These are phyloP conservation scores for Microbotryum scabiosae DNA, from an alignment of 1,284 basidiomycete genomes.

Conservation along the genomic window DNA sequence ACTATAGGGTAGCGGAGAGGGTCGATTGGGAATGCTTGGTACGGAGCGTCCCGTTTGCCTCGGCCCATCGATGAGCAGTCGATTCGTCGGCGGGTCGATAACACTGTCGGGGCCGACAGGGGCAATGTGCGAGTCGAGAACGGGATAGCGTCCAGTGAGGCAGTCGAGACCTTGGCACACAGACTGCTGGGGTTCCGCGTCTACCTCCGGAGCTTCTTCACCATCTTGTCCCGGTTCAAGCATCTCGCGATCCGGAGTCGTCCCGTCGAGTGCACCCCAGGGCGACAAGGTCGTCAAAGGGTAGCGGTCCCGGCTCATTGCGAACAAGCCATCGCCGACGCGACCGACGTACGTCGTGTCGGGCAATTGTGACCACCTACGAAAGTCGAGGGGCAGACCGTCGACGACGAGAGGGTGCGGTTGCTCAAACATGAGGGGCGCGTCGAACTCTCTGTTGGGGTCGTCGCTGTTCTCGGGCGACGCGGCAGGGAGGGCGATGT, in stretches of 20 bases:
- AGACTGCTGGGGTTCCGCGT: not conserved
- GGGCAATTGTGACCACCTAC: constrained; percentile 42
- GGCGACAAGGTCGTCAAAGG: constrained; percentile 61
- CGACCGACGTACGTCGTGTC: constrained; percentile 58
- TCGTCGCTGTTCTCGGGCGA: constrained; percentile 8
- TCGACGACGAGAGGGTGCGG: constrained; percentile 61
- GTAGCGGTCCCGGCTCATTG: constrained; percentile 62
- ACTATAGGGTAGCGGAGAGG: constrained; percentile 10
- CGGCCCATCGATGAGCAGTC: constrained; percentile 17
- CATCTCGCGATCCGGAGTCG: not conserved
- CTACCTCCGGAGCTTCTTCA: not conserved
- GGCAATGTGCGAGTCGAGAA: constrained; percentile 6
- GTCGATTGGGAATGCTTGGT: constrained; percentile 17
- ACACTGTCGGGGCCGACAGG: constrained; percentile 6
- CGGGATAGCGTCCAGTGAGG: constrained; percentile 20
- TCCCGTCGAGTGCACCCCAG: not conserved
- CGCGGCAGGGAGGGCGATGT: constrained; percentile 50
- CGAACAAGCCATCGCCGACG: constrained; percentile 59
- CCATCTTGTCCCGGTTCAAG: constrained; percentile 4
- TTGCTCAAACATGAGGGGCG: constrained; percentile 66
- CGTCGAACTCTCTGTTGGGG: constrained; percentile 35
- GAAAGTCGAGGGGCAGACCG: constrained; percentile 33
- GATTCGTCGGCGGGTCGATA: constrained; percentile 11
- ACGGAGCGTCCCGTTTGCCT: constrained; percentile 9
- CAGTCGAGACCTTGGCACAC: constrained; percentile 13